Conservation (phyloP, 768 basidiomycete species). For the Pholiota microspora region DNA sequence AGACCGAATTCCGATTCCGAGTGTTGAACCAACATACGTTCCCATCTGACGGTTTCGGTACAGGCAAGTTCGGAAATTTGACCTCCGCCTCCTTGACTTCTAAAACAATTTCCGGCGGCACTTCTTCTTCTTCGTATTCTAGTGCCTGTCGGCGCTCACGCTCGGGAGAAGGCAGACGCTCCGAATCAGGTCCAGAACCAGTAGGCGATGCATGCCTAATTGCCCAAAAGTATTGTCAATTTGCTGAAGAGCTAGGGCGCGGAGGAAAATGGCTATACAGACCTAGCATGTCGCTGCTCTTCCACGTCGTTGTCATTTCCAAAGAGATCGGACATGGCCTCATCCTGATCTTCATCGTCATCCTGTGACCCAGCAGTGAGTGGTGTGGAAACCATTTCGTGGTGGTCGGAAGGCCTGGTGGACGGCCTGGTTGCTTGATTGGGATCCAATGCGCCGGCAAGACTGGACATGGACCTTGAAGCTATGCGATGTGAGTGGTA, state of each 20-base stretch:
- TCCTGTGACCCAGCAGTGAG: constrained; percentile 20
- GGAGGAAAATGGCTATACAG: constrained; percentile 21
- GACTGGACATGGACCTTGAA: constrained; percentile 48
- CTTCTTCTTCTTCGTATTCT: constrained; percentile 82
- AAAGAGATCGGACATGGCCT: constrained; percentile 78
- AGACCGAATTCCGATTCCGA: constrained; percentile 3
- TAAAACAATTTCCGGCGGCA: constrained; percentile 50
- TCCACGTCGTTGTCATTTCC: constrained; percentile 64
- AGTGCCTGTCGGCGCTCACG: constrained; percentile 63
- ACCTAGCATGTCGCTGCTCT: constrained; percentile 52
- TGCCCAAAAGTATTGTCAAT: constrained; percentile 11
- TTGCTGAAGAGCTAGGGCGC: constrained; percentile 6
- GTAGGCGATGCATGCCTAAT: constrained; percentile 38
- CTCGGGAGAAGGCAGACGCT: constrained; percentile 60
- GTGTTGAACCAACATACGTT: constrained; percentile 67
- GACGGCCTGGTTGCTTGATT: constrained; percentile 5
- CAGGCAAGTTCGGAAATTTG: constrained; percentile 83
- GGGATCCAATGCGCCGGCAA: constrained; percentile 53
- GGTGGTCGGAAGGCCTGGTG: constrained; percentile 27
- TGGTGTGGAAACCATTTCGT: constrained; percentile 38
- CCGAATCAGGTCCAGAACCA: constrained; percentile 58
- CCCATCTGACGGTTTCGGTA: constrained; percentile 77
- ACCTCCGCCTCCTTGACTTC: constrained; percentile 69
- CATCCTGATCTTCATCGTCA: constrained; percentile 38
- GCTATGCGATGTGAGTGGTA: constrained; percentile 14